Conservation (phyloP, 2,329 filamentous ascomycete species). For the Penicillium sp. region DNA sequence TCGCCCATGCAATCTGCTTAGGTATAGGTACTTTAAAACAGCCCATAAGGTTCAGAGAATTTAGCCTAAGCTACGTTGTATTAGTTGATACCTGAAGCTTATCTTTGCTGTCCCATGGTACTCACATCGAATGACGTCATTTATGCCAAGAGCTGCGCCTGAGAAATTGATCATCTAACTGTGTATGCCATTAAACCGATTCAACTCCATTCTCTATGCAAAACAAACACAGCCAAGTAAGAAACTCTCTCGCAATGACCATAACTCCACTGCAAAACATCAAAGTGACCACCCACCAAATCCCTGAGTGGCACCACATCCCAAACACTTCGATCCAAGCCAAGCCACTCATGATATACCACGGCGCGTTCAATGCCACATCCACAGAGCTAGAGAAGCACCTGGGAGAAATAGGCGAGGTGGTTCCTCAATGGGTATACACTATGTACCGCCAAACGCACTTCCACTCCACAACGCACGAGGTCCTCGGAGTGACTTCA, state of each 20-base stretch:
- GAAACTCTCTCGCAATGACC: constrained; percentile 23
- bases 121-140: too few relatives aligned
- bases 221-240: not conserved
- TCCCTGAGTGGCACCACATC: constrained; percentile 54
- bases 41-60: too few relatives aligned
- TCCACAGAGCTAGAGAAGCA: constrained; percentile 55
- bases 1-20: too few relatives aligned
- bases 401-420: constrained; percentile 52
- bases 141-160: not conserved
- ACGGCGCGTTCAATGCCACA: constrained; percentile 52
- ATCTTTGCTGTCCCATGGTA: too few relatives aligned
- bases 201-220: not conserved
- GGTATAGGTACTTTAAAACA: too few relatives aligned
- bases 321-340: constrained; percentile 64
- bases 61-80: too few relatives aligned
- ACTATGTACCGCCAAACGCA: constrained; percentile 65
- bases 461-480: constrained; percentile 65
- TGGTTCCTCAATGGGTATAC: constrained; percentile 63
- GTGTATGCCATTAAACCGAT: not conserved
- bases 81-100: too few relatives aligned
- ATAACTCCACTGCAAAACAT: constrained; percentile 51
- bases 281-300: constrained; percentile 55
- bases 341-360: constrained; percentile 65
- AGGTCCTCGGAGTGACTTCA: constrained; percentile 59
- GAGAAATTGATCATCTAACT: not conserved